phyloP scores from a whole-genome alignment of 2,329 filamentous ascomycete genomes.

The Rachicladosporium sp. region DNA sequence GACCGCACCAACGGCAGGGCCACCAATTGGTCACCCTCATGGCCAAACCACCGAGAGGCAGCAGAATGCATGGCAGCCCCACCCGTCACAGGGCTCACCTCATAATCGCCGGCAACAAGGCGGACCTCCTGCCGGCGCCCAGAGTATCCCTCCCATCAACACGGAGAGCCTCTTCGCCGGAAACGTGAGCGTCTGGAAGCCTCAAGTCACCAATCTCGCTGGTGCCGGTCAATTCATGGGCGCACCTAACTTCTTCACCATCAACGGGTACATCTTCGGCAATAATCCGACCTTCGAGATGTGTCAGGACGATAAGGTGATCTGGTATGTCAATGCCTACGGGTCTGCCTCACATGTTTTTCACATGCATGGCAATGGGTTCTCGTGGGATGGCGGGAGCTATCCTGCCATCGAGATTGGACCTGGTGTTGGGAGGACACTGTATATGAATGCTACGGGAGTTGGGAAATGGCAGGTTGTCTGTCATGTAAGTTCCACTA shows the following conservation, averaged over 20 bases:
- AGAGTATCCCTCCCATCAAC: background rate
- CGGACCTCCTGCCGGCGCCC: background rate
- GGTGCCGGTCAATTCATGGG: conserved; percentile 5
- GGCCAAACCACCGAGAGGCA: too few species aligned
- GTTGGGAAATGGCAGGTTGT: conserved; percentile 17
- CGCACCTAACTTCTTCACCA: conserved; percentile 12
- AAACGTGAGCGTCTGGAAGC: conserved; percentile 13
- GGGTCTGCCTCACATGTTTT: conserved; percentile 17
- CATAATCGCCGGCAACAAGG: background rate
- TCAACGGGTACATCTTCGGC: conserved; percentile 20
- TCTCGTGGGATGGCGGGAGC: conserved; percentile 9
- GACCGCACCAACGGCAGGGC: too few species aligned
- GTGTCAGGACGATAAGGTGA: conserved; percentile 19
- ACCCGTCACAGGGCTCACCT: too few species aligned
- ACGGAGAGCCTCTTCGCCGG: conserved; percentile 6
- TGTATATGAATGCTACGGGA: conserved; percentile 16
- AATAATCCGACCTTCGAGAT: conserved; percentile 21
- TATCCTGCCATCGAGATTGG: conserved; percentile 11
- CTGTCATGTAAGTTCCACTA: conserved; percentile 11
- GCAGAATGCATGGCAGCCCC: too few species aligned
- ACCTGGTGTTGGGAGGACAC: conserved; percentile 16
- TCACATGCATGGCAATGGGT: conserved; percentile 20
- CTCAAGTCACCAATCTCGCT: conserved; percentile 12
- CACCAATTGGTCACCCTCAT: too few species aligned
- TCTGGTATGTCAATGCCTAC: conserved; percentile 21